Percentiles rank a stretch among this genome's conserved stretches.
These are phyloP conservation scores for Parastagonospora avenae DNA, from an alignment of 2,329 filamentous ascomycete genomes.

Conservation along the genomic window DNA sequence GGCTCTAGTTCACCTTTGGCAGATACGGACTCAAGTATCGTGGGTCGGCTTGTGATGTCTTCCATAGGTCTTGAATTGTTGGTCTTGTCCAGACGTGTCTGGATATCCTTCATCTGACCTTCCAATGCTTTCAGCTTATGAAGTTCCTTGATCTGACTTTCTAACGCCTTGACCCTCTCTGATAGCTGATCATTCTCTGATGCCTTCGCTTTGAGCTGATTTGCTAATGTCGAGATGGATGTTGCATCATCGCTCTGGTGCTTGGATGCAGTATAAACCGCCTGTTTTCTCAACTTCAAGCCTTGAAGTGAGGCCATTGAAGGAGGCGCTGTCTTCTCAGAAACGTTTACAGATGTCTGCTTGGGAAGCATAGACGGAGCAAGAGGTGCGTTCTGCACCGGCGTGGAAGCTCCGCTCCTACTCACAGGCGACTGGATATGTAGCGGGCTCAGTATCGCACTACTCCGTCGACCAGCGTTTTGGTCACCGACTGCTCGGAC, in stretches of 20 bases:
- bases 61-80: background rate
- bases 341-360: background rate
- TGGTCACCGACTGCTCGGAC: background rate
- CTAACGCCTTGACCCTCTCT: background rate
- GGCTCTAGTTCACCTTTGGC: too few species aligned
- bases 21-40: too few species aligned
- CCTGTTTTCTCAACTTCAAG: constrained; percentile 8
- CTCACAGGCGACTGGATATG: constrained; percentile 13
- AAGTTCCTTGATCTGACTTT: background rate
- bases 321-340: too few species aligned
- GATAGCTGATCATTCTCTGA: constrained; percentile 7
- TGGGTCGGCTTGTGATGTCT: background rate
- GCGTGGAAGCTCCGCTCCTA: constrained; percentile 26
- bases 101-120: background rate
- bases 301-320: constrained; percentile 9
- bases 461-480: background rate
- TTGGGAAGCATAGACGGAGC: constrained; percentile 29
- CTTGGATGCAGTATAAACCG: constrained; percentile 2
- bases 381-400: constrained; percentile 20
- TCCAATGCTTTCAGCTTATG: too few species aligned
- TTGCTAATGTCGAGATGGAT: background rate
- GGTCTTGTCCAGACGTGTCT: background rate
- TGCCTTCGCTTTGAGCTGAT: constrained; percentile 4
- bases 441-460: constrained; percentile 4
- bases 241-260: background rate